Evolutionary conservation across 768 basidiomycete genomes (phyloP).

Genomic region (Boletellus ananas): DNA sequence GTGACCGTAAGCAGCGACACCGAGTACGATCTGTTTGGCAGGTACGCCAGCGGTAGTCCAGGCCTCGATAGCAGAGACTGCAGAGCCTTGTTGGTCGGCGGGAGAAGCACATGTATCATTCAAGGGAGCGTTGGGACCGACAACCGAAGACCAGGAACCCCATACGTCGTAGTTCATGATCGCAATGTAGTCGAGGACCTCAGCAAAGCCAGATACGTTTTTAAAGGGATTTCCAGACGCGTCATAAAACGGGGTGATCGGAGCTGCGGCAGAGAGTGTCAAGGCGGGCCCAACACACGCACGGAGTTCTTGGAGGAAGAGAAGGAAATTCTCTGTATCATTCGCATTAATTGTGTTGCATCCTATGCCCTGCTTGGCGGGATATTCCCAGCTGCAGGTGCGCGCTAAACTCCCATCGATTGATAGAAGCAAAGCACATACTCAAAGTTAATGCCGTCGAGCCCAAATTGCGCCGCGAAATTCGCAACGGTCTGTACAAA

Average conservation of each 20-base stretch:
- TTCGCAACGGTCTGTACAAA: constrained; percentile 57
- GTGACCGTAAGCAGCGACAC: constrained; percentile 80
- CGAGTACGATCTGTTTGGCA: constrained; percentile 63
- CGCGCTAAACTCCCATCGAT: constrained; percentile 1
- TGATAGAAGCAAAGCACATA: constrained; percentile 3
- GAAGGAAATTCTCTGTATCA: constrained; percentile 76
- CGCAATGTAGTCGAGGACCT: constrained; percentile 61
- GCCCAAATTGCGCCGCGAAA: constrained; percentile 45
- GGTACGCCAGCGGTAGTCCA: constrained; percentile 83
- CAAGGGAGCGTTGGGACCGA: constrained; percentile 81
- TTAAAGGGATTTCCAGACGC: constrained; percentile 54
- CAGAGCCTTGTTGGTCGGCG: constrained; percentile 65
- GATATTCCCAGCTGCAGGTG: constrained; percentile 79
- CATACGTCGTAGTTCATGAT: constrained; percentile 68
- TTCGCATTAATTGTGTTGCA: constrained; percentile 55
- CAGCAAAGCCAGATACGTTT: constrained; percentile 70
- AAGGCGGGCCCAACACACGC: constrained; percentile 46
- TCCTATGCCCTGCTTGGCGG: constrained; percentile 57
- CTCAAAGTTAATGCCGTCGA: constrained; percentile 52
- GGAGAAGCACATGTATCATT: constrained; percentile 67
- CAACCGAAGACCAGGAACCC: constrained; percentile 47
- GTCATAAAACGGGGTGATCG: constrained; percentile 62
- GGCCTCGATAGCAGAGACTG: constrained; percentile 59
- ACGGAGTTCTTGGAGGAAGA: constrained; percentile 70
- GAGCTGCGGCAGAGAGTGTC: constrained; percentile 65